Conservation (phyloP, 2,329 filamentous ascomycete genomes). For the Xylariaceae sp. region DNA sequence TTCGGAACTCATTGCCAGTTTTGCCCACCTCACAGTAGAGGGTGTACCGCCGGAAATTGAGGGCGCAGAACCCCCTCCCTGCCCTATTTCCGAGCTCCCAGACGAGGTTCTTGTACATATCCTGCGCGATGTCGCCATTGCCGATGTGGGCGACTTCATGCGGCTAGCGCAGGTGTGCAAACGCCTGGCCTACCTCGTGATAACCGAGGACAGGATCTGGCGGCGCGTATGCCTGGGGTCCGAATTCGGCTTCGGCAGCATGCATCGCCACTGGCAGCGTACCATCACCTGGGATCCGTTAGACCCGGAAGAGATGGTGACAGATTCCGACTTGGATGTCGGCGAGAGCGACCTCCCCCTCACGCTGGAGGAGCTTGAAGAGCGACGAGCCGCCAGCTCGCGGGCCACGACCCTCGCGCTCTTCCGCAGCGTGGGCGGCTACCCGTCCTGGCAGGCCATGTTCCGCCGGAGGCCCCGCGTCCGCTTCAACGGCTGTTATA, state of each 20-base stretch:
- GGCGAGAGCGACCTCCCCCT: conserved; percentile 21
- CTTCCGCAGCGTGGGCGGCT: conserved; percentile 34
- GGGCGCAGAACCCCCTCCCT: conserved; percentile 66
- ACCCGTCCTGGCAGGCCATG: conserved; percentile 59
- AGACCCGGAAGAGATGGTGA: conserved; percentile 15
- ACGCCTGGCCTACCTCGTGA: conserved; percentile 75
- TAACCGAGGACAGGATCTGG: conserved; percentile 83
- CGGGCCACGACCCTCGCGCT: conserved; percentile 37
- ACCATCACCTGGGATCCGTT: conserved; percentile 53
- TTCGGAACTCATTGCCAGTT: conserved; percentile 69
- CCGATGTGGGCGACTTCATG: conserved; percentile 71
- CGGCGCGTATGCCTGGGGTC: conserved; percentile 63
- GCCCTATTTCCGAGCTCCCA: conserved; percentile 70
- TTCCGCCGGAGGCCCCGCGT: conserved; percentile 79
- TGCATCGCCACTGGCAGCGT: conserved; percentile 74
- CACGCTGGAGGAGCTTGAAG: conserved; percentile 34
- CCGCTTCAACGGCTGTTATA: conserved; percentile 94
- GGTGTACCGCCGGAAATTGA: conserved; percentile 64
- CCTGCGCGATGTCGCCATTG: conserved; percentile 62
- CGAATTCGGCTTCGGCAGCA: conserved; percentile 73
- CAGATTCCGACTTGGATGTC: conserved; percentile 7
- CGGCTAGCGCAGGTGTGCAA: conserved; percentile 80
- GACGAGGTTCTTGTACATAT: conserved; percentile 82
- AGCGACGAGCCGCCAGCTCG: conserved; percentile 30
- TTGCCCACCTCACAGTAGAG: conserved; percentile 64